Base-by-base conservation (phyloP, 2,329 filamentous ascomycete species). In the Diplodia sapinea region DNA sequence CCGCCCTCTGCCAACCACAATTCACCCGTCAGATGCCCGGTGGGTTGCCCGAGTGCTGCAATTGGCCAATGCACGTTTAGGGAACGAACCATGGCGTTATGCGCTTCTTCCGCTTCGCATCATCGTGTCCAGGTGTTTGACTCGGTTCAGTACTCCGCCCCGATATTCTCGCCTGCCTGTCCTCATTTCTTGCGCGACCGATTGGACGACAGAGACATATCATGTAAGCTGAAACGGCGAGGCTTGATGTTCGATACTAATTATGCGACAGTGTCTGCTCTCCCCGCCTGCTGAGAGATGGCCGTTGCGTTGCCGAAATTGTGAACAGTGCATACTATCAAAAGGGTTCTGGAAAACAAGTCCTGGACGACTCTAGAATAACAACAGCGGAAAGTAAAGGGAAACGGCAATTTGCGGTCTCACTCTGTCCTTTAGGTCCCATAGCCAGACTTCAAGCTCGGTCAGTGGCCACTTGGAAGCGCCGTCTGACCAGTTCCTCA, bases 401-500 rank as follows among this genome's bases (percentile, higher is more conserved):
- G 43, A 20, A 47, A 20, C 2, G n/a, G 17, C 8, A 20, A 8
- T 20, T 13, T 47, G 26, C 26, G 26, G 26, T 26, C 26, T 4
- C 26, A 26, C 26, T 9, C 17, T 47, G 15, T 47, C 9, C 38
- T 47, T 7, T 8, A 47, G 13, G 9, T 13, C 3, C n/a, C 11
- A 9, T 47, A 26, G 26, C 26, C 26, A 26, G 26, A 23, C 3
- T 29, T 9, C 31, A 36, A 59, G 12, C 23, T 31, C 36, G n/a
- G 20, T 47, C 55, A 1, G 40, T 49, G 17, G 40, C 47, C 23
- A 4, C 15, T 43, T 63, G 43, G 29, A 63, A 63, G n/a, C 59
- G 47, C 59, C 13, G 59, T 23, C 59, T 11, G 17, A 63, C 13
- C 59, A 47, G 26, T 15, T 51, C 59, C 26, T 63, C 75, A 74